Conservation (phyloP, 768 basidiomycete genomes). For the Lanmaoa rubissima region DNA sequence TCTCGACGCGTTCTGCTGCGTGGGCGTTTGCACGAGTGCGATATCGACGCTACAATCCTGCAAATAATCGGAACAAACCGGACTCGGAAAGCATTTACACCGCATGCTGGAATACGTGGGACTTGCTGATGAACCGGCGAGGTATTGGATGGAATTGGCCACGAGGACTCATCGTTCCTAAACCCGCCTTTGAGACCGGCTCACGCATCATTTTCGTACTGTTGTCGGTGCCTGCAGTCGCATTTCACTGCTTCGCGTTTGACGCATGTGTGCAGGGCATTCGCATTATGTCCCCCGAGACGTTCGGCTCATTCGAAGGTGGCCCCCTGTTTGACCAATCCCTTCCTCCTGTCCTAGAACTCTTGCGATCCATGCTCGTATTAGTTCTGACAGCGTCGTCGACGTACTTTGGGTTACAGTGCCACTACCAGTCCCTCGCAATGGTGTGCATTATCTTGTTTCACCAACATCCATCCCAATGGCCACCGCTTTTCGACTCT, state of each 20-base stretch:
- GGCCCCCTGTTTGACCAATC: conserved; percentile 36
- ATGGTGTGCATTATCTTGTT: conserved; percentile 47
- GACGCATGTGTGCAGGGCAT: conserved; percentile 15
- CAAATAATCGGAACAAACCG: neutral
- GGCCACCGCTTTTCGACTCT: conserved; percentile 59
- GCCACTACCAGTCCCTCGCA: conserved; percentile 39
- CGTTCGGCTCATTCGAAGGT: conserved; percentile 35
- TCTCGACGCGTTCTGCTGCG: conserved; percentile 12
- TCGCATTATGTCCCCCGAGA: conserved; percentile 37
- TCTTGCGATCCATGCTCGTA: conserved; percentile 42
- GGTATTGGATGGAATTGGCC: conserved; percentile 32
- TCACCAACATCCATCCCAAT: conserved; percentile 46
- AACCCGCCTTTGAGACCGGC: conserved; percentile 1
- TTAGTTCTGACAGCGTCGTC: conserved; percentile 41
- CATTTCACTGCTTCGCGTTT: conserved; percentile 9
- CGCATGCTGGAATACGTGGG: conserved; percentile 29
- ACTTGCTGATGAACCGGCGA: conserved; percentile 23
- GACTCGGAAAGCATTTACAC: conserved; percentile 2
- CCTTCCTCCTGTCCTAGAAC: conserved; percentile 32
- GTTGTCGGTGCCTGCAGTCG: neutral
- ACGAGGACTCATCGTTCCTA: conserved; percentile 17
- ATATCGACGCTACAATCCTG: conserved; percentile 12
- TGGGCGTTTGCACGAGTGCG: conserved; percentile 22
- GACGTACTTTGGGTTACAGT: conserved; percentile 46
- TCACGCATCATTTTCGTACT: conserved; percentile 16